Evolutionary conservation across 2,329 filamentous ascomycete species (phyloP), one percentile per base, ranked within the genome.

Genomic region (Neofusicoccum kwambonambiense): DNA sequence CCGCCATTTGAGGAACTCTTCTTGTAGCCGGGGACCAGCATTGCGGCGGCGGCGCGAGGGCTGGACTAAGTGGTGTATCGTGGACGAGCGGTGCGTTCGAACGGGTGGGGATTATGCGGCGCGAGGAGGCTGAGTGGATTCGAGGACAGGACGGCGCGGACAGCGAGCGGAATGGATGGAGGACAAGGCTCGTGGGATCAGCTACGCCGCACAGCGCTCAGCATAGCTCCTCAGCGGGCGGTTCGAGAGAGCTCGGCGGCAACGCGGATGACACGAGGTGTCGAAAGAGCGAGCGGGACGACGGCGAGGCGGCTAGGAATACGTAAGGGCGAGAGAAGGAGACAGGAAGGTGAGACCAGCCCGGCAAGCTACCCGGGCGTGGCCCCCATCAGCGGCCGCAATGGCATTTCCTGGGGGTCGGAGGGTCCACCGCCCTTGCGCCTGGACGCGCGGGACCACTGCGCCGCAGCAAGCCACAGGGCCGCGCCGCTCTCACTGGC

Each of bases 181-280:
- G 31, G 31, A 31, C 9, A 13, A 17, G 12, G 7, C 31, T n/a
- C 11, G 35, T 8, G 37, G 12, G 19, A 56, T 56, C 6, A 57
- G 54, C 54, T 57, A 57, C 22, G 39, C 54, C 54, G 54, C 39
- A 34, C 17, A 57, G 54, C 54, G 12, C 39, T 42, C 22, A 57
- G 27, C 54, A 57, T 57, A 41, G 22, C 39, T 44, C 37, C 37
- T n/a, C 17, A 2, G 39, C 15, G 6, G 52, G 39, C 37, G 39
- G 35, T 3, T 56, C 15, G 52, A 44, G 4, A 44, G 4, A 42
- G 34, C 15, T 17, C 35, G 35, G 37, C 52, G 22, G 37, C 19
- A 19, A 44, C 54, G 27, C 35, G 35, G 4, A 27, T 9, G 12
- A 56, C 13, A 27, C 37, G 37, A 35, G 17, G 15, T 15, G 15